Evolutionary conservation across 331 rosid species (phyloP), one percentile per base, ranked within the genome.

Genomic region (Stylosanthes scabra): DNA sequence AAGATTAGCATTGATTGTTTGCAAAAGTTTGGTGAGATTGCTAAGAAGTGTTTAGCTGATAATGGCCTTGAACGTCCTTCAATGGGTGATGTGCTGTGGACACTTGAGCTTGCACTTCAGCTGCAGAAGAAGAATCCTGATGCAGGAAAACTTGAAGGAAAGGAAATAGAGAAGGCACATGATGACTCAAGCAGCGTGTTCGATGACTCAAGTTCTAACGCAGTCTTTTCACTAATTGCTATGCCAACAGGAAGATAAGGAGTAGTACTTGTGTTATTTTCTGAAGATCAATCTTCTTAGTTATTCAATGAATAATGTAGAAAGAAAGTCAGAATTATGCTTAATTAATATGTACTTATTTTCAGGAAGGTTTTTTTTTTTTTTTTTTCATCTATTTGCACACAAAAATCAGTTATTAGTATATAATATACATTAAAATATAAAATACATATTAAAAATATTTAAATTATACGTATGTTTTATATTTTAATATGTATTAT

Each of bases 51-150:
- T 65, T 39, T 82, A 54, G 41, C 71, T 58, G 78, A 75, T 29
- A 45, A 68, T 44, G 84, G 84, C 37, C 66, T 49, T n/a, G 46
- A 75, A 3, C 81, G 82, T 14, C 86, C 86, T 56, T 75, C 79
- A 3, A 79, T 82, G 83, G 78, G 83, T 7, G 78, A 76, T 64
- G 82, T 82, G 67, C 59, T 85, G 52, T 76, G 86, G 86, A 75
- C 67, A 67, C 86, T 75, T 58, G 86, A 81, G 69, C 75, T 75
- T 50, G 78, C 80, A 9, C 82, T 85, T 34, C 86, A 75, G 12
- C 20, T 75, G 58, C 81, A 72, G 11, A 20, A 72, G 11, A 67
- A 70, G 62, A 58, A 79, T 59, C 84, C 81, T 3, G 47, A 45
- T 45, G 88, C 47, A 65, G 78, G 57, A 42, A 20, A 71, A 6